Conservation (phyloP, 1,284 basidiomycete species). For the Uromyces viciae-fabae region DNA sequence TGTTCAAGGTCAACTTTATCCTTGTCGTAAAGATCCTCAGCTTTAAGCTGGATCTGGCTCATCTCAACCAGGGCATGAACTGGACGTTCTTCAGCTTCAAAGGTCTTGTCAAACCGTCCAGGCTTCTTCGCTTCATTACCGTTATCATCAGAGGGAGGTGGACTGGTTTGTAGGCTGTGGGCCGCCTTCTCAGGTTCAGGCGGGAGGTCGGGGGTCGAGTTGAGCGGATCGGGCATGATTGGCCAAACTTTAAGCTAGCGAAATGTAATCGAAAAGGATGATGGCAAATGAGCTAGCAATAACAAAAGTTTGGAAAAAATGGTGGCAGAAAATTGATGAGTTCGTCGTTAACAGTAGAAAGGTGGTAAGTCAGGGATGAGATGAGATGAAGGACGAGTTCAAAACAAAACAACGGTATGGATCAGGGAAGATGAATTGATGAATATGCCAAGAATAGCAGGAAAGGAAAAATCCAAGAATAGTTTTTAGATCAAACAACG, state of each 20-base stretch:
- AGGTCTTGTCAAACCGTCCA: constrained; percentile 45
- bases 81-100: constrained; percentile 45
- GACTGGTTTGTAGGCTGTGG: neutral
- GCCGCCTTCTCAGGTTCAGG: neutral
- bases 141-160: neutral
- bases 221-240: too few relatives aligned
- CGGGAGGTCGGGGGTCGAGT: neutral
- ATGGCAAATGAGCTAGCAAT: neutral
- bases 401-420: too few relatives aligned
- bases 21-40: constrained; percentile 93
- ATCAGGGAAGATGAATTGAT: too few relatives aligned
- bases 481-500: too few relatives aligned
- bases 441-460: too few relatives aligned
- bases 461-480: too few relatives aligned
- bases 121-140: constrained; percentile 46
- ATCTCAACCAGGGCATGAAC: constrained; percentile 56
- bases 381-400: too few relatives aligned
- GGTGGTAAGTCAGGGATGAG: too few relatives aligned
- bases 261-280: neutral
- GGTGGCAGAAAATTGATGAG: neutral
- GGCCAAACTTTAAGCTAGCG: too few relatives aligned
- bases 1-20: constrained; percentile 98
- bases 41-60: constrained; percentile 72
- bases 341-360: too few relatives aligned
- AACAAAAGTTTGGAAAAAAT: neutral